A percentile compares a stretch with the other conserved stretches of the same genome.
Conservation (phyloP, 192 early-diverging fungal genomes). For the Coemansia sp. region DNA sequence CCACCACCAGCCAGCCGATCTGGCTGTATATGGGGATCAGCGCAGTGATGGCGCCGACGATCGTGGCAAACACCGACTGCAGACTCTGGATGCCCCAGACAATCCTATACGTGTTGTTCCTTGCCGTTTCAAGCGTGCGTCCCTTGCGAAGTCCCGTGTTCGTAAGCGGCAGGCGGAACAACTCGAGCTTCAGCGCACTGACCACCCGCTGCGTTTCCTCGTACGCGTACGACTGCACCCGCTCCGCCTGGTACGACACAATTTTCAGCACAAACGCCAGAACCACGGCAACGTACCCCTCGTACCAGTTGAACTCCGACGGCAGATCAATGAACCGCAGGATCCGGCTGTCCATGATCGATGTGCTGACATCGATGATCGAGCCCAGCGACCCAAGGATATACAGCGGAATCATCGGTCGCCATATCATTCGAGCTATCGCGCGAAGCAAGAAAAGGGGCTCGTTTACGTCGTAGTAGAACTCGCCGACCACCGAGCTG, state of each 20-base stretch:
- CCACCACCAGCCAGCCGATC: conserved; percentile 26
- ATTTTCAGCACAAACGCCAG: conserved; percentile 2
- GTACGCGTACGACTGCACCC: not conserved
- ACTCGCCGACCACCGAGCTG: conserved; percentile 14
- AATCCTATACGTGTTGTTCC: not conserved
- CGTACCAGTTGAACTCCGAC: conserved; percentile 21
- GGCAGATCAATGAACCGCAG: conserved; percentile 30
- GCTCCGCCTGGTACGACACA: not conserved
- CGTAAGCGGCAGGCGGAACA: conserved; percentile 28
- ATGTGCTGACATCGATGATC: not conserved
- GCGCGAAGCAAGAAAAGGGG: conserved; percentile 41
- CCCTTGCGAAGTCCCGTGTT: conserved; percentile 13
- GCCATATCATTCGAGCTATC: conserved; percentile 39
- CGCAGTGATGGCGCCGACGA: not conserved
- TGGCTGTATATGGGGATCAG: conserved; percentile 21
- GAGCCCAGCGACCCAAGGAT: conserved; percentile 12
- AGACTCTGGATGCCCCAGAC: conserved; percentile 3
- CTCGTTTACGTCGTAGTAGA: conserved; percentile 35
- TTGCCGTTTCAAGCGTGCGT: not conserved
- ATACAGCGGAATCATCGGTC: conserved; percentile 40
- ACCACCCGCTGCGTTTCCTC: conserved; percentile 14
- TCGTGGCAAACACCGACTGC: not conserved
- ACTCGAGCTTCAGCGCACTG: conserved; percentile 27
- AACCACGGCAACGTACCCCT: conserved; percentile 21
- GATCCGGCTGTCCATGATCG: conserved; percentile 10